These are phyloP conservation scores for Myxozyma kluyveri DNA, from an alignment of 805 yeast species.

Conservation along the genomic window DNA sequence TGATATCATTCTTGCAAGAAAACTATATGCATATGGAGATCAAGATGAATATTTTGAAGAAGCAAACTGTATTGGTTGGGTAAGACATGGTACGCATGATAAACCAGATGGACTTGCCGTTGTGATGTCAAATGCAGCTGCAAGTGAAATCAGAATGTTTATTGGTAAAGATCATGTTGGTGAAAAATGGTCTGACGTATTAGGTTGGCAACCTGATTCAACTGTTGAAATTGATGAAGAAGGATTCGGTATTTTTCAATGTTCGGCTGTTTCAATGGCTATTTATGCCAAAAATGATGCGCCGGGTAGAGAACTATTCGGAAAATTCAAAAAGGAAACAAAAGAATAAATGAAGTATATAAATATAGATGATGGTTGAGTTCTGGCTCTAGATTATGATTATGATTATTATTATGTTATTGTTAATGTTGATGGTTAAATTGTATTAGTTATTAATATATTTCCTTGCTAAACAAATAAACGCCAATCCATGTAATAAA, in stretches of 20 bases:
- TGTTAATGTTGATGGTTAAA: too few relatives aligned
- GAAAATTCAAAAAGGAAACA: conserved; percentile 10
- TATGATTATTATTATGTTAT: too few relatives aligned
- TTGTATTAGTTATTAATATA: too few relatives aligned
- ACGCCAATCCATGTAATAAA: background rate
- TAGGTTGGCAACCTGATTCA: conserved; percentile 20
- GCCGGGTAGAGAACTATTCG: conserved; percentile 20
- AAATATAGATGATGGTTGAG: too few relatives aligned
- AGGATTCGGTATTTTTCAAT: conserved; percentile 21
- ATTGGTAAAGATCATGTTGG: conserved; percentile 24
- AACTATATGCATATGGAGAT: conserved; percentile 25
- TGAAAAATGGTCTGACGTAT: conserved; percentile 26
- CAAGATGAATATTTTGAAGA: conserved; percentile 26
- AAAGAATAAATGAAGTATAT: background rate
- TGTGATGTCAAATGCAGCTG: conserved; percentile 22
- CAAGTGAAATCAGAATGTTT: conserved; percentile 24
- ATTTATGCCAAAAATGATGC: conserved; percentile 24
- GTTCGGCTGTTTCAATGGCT: conserved; percentile 23
- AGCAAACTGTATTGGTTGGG: conserved; percentile 28
- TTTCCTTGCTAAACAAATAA: background rate
- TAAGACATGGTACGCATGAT: conserved; percentile 27
- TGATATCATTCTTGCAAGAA: conserved; percentile 24
- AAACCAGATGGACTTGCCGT: conserved; percentile 23
- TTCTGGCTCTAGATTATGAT: too few relatives aligned
- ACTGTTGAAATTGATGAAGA: conserved; percentile 19